Evolutionary conservation across 139 green algal genomes (phyloP).

Genomic region (Coelastrella sp.): DNA sequence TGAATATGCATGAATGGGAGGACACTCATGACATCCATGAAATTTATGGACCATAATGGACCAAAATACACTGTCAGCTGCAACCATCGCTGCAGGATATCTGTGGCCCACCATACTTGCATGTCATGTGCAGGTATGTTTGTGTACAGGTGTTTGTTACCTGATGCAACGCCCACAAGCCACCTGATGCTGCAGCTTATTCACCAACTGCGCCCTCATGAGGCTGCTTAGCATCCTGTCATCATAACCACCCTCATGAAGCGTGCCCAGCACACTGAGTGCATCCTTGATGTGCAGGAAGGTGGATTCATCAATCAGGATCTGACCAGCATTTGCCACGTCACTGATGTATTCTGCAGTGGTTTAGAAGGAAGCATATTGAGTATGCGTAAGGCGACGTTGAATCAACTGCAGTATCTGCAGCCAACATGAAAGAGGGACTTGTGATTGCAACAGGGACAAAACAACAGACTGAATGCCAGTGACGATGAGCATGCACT

Average conservation of each 20-base stretch:
- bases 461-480: no score
- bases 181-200: constrained; percentile 13
- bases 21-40: not conserved
- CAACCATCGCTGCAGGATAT: no score
- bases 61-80: not conserved
- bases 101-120: no score
- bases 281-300: constrained; percentile 36
- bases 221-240: constrained; percentile 25
- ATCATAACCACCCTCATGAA: constrained; percentile 22
- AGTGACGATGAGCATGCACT: no score
- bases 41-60: not conserved
- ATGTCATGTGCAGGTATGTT: no score
- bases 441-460: no score
- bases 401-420: no score
- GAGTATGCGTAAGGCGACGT: no score
- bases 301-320: constrained; percentile 38
- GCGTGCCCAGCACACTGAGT: constrained; percentile 33
- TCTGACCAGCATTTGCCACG: constrained; percentile 32
- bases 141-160: no score
- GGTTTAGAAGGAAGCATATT: no score
- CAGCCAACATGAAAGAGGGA: no score
- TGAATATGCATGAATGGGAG: not conserved
- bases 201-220: not conserved
- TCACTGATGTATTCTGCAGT: constrained; percentile 11
- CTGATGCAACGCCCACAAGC: constrained; percentile 12